A percentile compares a stretch with the other conserved stretches of the same genome.
Conservation (phyloP, 371 early-diverging fungal species). For the Batrachochytrium dendrobatidis region DNA sequence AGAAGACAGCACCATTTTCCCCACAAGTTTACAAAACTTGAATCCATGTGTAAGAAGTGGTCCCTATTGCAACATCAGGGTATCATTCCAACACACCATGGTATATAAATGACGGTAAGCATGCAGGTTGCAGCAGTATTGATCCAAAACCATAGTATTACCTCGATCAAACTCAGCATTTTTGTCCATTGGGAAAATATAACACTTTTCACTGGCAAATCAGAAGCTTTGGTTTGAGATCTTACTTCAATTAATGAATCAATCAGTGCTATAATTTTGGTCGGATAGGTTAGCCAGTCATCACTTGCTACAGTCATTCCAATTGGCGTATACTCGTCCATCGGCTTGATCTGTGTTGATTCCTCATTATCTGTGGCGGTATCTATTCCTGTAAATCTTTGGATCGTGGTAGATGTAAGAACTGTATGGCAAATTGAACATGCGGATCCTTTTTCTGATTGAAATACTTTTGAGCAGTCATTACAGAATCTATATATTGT, state of each 20-base stretch:
- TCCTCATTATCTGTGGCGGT: no score
- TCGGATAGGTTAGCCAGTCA: conserved; percentile 33
- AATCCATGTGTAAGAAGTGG: conserved; percentile 46
- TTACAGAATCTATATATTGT: neutral
- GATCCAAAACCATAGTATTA: no score
- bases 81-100: conserved; percentile 14
- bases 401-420: neutral
- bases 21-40: conserved; percentile 59
- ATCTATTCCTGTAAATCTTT: conserved; percentile 21
- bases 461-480: neutral
- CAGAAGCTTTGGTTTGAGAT: conserved; percentile 1
- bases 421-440: conserved; percentile 18
- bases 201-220: conserved; percentile 42
- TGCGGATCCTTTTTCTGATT: neutral
- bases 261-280: conserved; percentile 59
- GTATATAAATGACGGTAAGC: conserved; percentile 8
- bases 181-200: conserved; percentile 82
- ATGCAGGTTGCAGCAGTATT: neutral
- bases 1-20: conserved; percentile 51
- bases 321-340: no score
- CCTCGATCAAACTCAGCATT: conserved; percentile 61
- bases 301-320: no score
- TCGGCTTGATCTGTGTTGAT: no score
- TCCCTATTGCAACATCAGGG: no score
- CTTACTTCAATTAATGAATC: conserved; percentile 19